A percentile compares a stretch with the other conserved stretches of the same genome.
These are phyloP conservation scores for Vanrija sp. DNA, from an alignment of 1,284 basidiomycete genomes.

Conservation along the genomic window DNA sequence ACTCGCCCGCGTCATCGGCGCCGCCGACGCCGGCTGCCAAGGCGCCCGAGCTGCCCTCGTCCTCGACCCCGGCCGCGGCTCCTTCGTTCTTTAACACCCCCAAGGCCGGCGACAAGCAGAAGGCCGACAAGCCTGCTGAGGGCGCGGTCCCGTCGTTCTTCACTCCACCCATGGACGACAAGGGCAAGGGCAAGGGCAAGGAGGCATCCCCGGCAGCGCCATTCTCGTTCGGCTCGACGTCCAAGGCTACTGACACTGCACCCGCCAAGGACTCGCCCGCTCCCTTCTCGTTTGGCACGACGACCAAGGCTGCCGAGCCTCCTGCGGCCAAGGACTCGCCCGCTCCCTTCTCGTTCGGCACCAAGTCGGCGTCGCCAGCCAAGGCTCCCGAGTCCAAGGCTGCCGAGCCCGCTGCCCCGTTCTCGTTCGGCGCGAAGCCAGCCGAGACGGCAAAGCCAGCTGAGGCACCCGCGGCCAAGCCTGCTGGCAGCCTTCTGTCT, in stretches of 20 bases:
- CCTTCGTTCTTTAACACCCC: background rate
- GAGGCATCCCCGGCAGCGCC: background rate
- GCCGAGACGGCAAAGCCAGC: background rate
- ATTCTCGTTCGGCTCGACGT: background rate
- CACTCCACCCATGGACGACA: background rate
- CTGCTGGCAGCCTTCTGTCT: background rate
- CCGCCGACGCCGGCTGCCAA: background rate
- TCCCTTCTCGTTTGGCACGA: background rate
- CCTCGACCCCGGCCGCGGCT: background rate
- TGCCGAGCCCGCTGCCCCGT: background rate
- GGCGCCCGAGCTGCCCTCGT: background rate
- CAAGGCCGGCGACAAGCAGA: background rate
- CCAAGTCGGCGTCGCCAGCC: background rate
- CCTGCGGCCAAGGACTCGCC: background rate
- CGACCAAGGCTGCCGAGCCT: background rate
- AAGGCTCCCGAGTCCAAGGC: background rate
- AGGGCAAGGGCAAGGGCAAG: background rate
- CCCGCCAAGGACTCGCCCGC: background rate
- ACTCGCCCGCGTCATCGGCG: background rate
- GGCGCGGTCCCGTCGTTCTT: background rate
- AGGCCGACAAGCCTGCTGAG: background rate
- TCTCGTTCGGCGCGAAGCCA: background rate
- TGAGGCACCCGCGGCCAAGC: background rate
- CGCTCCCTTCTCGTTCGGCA: conserved; percentile 3
- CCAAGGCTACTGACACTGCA: background rate